Percentiles rank a stretch among this genome's conserved stretches.
Conservation (phyloP, 2,329 filamentous ascomycete species). For the Fusarium albosuccineum region DNA sequence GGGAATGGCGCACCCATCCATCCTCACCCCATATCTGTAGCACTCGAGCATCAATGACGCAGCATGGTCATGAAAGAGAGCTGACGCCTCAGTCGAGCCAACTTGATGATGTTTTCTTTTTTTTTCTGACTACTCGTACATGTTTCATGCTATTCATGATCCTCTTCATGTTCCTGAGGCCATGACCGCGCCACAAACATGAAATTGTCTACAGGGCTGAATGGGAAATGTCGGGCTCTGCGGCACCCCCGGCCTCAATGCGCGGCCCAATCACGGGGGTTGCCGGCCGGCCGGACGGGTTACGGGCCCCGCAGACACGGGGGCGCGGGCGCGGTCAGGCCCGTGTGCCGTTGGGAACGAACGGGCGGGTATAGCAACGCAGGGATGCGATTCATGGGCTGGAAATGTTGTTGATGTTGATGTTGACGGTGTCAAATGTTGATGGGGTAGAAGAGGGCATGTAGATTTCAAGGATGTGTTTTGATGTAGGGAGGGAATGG, state of each 20-base stretch:
- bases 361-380: too few relatives aligned
- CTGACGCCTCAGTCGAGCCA: slow-evolving; percentile 8
- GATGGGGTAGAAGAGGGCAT: too few relatives aligned
- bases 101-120: background rate
- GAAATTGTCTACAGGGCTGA: slow-evolving; percentile 30
- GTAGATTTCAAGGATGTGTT: background rate
- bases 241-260: slow-evolving; percentile 20
- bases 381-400: too few relatives aligned
- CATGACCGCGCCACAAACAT: slow-evolving; percentile 6
- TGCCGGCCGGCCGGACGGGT: slow-evolving; percentile 34
- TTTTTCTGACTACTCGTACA: background rate
- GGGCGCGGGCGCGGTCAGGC: slow-evolving; percentile 5
- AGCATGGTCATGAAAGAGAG: slow-evolving; percentile 1
- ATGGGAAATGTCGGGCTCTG: slow-evolving; percentile 25
- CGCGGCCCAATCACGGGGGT: slow-evolving; percentile 44
- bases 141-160: background rate
- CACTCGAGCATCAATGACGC: slow-evolving; percentile 19
- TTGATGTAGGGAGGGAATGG: too few relatives aligned
- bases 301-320: slow-evolving; percentile 26
- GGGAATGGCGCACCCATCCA: background rate
- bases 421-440: background rate
- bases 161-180: slow-evolving; percentile 4
- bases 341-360: slow-evolving; percentile 32
- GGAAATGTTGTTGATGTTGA: slow-evolving; percentile 5
- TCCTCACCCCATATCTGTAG: slow-evolving; percentile 22